phyloP scores from a whole-genome alignment of 148 eudicot genomes.

The Drosera capensis region DNA sequence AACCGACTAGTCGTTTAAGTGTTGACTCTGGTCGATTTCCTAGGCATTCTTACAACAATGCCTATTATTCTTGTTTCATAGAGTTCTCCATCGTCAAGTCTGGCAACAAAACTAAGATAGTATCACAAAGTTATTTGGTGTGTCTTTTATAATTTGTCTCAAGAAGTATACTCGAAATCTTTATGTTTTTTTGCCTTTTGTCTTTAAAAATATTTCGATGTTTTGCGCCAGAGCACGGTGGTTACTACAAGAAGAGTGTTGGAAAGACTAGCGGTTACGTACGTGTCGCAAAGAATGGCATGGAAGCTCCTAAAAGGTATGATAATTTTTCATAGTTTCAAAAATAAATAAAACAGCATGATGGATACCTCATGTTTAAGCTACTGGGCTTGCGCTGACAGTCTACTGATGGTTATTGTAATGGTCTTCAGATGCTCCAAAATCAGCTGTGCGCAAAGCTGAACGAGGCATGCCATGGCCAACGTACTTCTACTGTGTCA shows the following conservation, averaged over 20 bases:
- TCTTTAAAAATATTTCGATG: no score
- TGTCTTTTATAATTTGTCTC: no score
- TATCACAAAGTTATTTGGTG: no score
- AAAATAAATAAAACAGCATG: not conserved
- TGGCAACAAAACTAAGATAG: no score
- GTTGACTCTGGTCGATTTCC: no score
- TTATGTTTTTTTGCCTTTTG: no score
- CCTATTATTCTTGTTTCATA: no score
- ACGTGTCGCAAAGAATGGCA: slow-evolving; percentile 70
- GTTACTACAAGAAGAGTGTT: slow-evolving; percentile 76
- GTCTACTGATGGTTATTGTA: slow-evolving; percentile 1
- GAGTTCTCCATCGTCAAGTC: no score
- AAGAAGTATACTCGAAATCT: no score
- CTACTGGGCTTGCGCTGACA: not conserved
- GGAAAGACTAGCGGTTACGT: slow-evolving; percentile 71
- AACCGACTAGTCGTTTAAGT: no score
- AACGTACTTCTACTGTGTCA: slow-evolving; percentile 41
- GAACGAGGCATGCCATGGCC: slow-evolving; percentile 50
- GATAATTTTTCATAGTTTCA: not conserved
- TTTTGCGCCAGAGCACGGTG: slow-evolving; percentile 76
- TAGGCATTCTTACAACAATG: no score
- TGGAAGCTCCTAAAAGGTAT: slow-evolving; percentile 98
- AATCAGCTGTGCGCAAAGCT: slow-evolving; percentile 79
- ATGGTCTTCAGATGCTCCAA: slow-evolving; percentile 56
- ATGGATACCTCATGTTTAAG: not conserved